Base-by-base conservation (phyloP, 2,329 filamentous ascomycete genomes). In the Hypoxylon sp. region DNA sequence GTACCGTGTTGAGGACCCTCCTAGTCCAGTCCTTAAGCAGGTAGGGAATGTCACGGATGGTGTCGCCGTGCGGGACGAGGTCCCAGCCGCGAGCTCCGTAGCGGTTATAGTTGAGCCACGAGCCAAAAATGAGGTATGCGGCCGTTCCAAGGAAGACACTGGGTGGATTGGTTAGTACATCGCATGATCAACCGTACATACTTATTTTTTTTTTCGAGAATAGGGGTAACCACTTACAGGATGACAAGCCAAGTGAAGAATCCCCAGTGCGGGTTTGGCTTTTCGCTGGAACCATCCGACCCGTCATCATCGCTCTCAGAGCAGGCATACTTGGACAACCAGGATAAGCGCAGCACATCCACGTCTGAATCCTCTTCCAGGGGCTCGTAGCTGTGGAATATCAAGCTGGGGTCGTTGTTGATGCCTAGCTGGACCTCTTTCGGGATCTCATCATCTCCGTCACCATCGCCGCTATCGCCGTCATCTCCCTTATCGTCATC, bases 181-280 rank as follows among this genome's bases (percentile, higher is more conserved):
- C 14, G 56, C 14, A 62, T 11, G 8, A 39, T 3, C 11, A 14
- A 5, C 19, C 9, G 29, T 22, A 22, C 8, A 33, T 22, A 22
- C 8, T 31, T 6, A 9, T 19, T 47, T 24, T 1, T 44, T 10
- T 19, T 17, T 42, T 42, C 8, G 6, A 42, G 46, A 35, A 51
- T 59, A 48, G n/a, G 9, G 51, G 53, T 55, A 44, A 62, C 47
- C 71, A 86, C 92, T 86, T 82, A 97, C 94, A 98, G 89, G 73
- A 99, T 90, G 73, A 98, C 88, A 76, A 98, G 88, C 96, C 96
- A 99, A 17, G 95, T 98, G 77, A 98, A 98, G 84, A 98, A 96
- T 1, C 96, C 96, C 96, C 95, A 98, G 77, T 89, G 86, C 17
- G 80, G 80, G 58, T 84, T 83, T 63, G 83, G 83, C 64, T 82